Percentiles rank a stretch among this genome's conserved stretches.
Conservation (phyloP, 148 eudicot genomes). For the Cornus florida region DNA sequence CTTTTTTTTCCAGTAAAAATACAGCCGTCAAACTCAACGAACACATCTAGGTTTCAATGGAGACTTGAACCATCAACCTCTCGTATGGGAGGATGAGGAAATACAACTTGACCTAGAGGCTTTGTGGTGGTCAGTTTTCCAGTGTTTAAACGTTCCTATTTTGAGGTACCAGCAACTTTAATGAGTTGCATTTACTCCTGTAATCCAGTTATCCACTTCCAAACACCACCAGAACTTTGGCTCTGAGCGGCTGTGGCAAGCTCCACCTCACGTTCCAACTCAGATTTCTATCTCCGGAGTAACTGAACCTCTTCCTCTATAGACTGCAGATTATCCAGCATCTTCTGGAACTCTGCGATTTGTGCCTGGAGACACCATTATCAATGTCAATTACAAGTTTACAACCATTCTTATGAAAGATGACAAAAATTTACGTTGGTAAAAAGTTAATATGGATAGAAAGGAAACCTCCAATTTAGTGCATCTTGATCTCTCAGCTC, state of each 20-base stretch:
- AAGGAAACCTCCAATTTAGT: slow-evolving; percentile 75
- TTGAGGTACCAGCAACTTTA: too few relatives aligned
- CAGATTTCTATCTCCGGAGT: slow-evolving; percentile 68
- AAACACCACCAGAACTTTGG: slow-evolving; percentile 78
- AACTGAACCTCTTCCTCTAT: slow-evolving; percentile 71
- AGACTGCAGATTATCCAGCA: slow-evolving; percentile 65
- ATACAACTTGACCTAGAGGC: background rate
- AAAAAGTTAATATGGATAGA: background rate
- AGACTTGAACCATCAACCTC: too few relatives aligned
- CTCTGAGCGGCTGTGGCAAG: slow-evolving; percentile 35
- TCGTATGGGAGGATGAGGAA: background rate
- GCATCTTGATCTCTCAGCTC: slow-evolving; percentile 91
- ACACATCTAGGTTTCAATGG: too few relatives aligned
- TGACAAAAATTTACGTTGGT: background rate
- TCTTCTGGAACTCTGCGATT: slow-evolving; percentile 68
- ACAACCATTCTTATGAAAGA: background rate
- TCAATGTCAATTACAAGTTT: background rate
- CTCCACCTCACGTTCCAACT: slow-evolving; percentile 59
- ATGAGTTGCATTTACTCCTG: slow-evolving; percentile 14
- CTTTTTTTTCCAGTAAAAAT: too few relatives aligned
- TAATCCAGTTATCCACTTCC: slow-evolving; percentile 76
- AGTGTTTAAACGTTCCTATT: too few relatives aligned
- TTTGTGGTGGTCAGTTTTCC: background rate
- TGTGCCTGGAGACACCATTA: slow-evolving; percentile 64
- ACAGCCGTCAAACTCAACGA: too few relatives aligned